Evolutionary conservation across 1,284 basidiomycete species (phyloP).

Genomic region (Anthracocystis walkeri): DNA sequence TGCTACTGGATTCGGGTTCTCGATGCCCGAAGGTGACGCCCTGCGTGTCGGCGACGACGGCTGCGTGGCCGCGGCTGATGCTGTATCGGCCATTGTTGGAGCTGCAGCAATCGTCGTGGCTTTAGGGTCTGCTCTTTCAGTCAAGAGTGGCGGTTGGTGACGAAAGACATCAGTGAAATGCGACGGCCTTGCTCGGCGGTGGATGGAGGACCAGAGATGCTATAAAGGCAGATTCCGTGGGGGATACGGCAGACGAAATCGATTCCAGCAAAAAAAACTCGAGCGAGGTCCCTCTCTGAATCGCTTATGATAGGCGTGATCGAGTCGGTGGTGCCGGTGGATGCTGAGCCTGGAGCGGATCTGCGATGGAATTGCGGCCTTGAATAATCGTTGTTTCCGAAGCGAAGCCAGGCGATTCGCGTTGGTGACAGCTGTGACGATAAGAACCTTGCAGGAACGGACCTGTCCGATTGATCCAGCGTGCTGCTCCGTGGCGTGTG

Average conservation of each 20-base stretch:
- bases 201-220: conserved; percentile 4
- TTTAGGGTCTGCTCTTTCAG: conserved; percentile 14
- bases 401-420: neutral
- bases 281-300: too few species aligned
- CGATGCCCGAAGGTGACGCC: conserved; percentile 38
- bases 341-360: neutral
- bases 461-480: neutral
- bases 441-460: neutral
- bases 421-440: neutral
- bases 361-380: neutral
- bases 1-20: conserved; percentile 48
- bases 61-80: conserved; percentile 15
- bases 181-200: conserved; percentile 3
- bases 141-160: conserved; percentile 14
- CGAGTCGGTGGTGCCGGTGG: neutral
- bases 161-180: conserved; percentile 16
- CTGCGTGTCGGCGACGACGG: conserved; percentile 35
- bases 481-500: neutral
- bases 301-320: neutral
- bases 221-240: neutral
- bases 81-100: conserved; percentile 21
- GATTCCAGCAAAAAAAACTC: neutral
- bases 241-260: neutral
- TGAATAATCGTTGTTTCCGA: neutral
- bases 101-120: conserved; percentile 1